These are phyloP conservation scores for Vitis rupestris DNA, from an alignment of 164 flowering plant genomes.

Conservation along the genomic window DNA sequence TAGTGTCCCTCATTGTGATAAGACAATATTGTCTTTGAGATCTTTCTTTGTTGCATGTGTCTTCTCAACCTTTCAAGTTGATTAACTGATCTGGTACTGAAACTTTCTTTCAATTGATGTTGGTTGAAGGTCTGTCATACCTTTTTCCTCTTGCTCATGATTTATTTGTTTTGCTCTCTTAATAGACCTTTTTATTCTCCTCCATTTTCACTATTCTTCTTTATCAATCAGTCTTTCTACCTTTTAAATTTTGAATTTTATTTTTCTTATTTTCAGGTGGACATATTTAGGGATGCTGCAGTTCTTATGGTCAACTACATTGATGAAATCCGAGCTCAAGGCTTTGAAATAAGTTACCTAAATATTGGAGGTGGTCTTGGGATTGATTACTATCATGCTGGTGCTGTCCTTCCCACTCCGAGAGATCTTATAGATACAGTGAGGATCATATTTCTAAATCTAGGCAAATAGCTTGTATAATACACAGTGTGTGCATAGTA, in stretches of 20 bases:
- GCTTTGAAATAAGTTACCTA: constrained; percentile 80
- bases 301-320: constrained; percentile 87
- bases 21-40: too few relatives aligned
- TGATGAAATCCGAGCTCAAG: constrained; percentile 80
- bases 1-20: too few relatives aligned
- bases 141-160: too few relatives aligned
- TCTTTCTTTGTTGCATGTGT: too few relatives aligned
- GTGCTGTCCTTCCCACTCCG: constrained; percentile 88
- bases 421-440: constrained; percentile 94
- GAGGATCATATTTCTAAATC: constrained; percentile 23
- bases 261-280: constrained; percentile 52
- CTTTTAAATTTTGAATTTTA: neutral
- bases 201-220: neutral
- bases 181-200: neutral
- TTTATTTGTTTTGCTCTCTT: neutral
- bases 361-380: constrained; percentile 99
- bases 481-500: neutral
- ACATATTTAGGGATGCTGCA: constrained; percentile 96
- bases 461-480: constrained; percentile 1
- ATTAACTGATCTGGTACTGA: neutral
- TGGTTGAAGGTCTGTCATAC: too few relatives aligned
- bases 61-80: neutral
- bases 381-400: constrained; percentile 85
- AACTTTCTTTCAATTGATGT: neutral
- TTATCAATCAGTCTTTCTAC: neutral